A percentile compares a stretch with the other conserved stretches of the same genome.
phyloP scores from a whole-genome alignment of 1,139 yeast species.

The Diutina sp. region DNA sequence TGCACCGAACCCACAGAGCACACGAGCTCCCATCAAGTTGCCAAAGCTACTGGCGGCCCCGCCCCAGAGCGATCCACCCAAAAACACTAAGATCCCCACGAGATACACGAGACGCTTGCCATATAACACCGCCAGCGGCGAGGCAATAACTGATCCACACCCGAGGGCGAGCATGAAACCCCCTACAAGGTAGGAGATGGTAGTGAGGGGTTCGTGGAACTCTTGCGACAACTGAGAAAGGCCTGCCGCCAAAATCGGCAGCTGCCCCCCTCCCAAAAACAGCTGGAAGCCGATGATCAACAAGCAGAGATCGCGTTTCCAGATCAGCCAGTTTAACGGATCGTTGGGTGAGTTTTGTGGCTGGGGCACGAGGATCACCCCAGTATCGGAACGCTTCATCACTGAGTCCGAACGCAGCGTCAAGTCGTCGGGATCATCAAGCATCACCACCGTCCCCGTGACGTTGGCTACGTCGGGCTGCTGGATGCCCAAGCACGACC shows the following conservation, averaged over 20 bases:
- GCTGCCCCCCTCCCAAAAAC: constrained; percentile 51
- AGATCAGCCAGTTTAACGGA: constrained; percentile 61
- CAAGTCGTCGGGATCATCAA: constrained; percentile 12
- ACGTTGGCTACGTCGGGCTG: constrained; percentile 13
- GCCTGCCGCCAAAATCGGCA: constrained; percentile 51
- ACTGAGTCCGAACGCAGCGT: constrained; percentile 5
- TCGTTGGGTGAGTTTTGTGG: constrained; percentile 69
- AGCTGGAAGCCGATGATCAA: constrained; percentile 44
- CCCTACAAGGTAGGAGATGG: constrained; percentile 44
- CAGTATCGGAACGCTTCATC: constrained; percentile 32
- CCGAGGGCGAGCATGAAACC: constrained; percentile 49
- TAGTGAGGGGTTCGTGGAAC: constrained; percentile 28
- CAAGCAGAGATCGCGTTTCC: constrained; percentile 44
- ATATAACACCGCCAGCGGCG: constrained; percentile 45
- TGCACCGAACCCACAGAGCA: constrained; percentile 46
- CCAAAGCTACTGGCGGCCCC: constrained; percentile 37
- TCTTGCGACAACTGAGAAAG: constrained; percentile 27
- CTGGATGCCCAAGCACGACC: background rate
- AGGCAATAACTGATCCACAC: constrained; percentile 42
- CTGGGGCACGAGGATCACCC: constrained; percentile 57
- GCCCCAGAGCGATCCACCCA: constrained; percentile 44
- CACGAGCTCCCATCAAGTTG: constrained; percentile 43
- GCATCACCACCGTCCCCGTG: constrained; percentile 35
- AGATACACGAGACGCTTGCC: constrained; percentile 50
- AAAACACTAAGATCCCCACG: constrained; percentile 33